Evolutionary conservation across 441 rosid genomes (phyloP).

Genomic region (Pelargonium australe): DNA sequence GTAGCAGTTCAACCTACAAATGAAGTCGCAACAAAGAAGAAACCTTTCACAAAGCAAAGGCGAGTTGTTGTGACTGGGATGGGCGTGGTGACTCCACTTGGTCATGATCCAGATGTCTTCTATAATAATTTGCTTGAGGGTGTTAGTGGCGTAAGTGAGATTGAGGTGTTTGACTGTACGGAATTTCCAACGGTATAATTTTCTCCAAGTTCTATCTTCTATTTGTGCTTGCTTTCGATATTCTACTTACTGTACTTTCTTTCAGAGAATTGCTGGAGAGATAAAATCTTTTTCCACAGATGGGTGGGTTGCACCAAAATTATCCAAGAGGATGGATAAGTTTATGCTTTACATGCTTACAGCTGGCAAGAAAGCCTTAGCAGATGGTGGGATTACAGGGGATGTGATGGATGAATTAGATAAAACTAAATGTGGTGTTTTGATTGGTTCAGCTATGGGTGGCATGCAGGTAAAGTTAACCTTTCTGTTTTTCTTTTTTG

Average conservation of each 20-base stretch:
- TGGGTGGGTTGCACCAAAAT: constrained; percentile 88
- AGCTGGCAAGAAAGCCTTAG: constrained; percentile 96
- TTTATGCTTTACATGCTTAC: constrained; percentile 95
- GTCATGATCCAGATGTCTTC: constrained; percentile 68
- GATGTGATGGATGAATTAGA: constrained; percentile 68
- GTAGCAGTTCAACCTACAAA: constrained; percentile 60
- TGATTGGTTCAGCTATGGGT: constrained; percentile 85
- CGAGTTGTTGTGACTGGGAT: constrained; percentile 92
- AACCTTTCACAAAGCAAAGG: constrained; percentile 57
- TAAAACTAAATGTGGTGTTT: constrained; percentile 68
- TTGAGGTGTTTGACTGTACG: constrained; percentile 82
- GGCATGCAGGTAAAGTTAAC: constrained; percentile 60
- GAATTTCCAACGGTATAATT: constrained; percentile 62
- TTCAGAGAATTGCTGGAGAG: constrained; percentile 94
- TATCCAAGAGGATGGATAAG: constrained; percentile 92
- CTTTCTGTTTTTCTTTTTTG: not conserved
- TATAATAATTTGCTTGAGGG: constrained; percentile 83
- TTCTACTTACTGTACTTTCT: constrained; percentile 14
- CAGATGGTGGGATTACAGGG: constrained; percentile 79
- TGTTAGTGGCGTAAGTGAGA: constrained; percentile 72
- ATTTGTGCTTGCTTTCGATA: constrained; percentile 12
- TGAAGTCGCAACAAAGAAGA: constrained; percentile 42
- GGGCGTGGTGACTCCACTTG: constrained; percentile 79
- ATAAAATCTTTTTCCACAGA: constrained; percentile 84
- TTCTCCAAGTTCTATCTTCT: constrained; percentile 17